Base-by-base conservation (phyloP, 1,284 basidiomycete genomes). In the Thecaphora frezii region DNA sequence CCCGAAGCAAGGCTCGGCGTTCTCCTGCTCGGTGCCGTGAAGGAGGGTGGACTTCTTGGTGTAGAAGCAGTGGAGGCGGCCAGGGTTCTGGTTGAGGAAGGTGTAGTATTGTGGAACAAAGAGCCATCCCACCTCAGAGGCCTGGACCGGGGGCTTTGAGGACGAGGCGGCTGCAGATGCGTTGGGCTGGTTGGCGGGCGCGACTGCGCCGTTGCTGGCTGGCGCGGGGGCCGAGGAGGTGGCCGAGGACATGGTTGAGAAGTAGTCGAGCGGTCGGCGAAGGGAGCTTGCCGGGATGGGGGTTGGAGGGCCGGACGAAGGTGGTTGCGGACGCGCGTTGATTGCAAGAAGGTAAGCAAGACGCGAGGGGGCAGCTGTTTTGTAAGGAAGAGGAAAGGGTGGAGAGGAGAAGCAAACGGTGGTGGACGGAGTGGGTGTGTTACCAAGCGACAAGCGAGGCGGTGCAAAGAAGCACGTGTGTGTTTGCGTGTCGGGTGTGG, bases 41-140 rank as follows among this genome's bases (percentile, higher is more conserved):
- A 94, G 69, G 54, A 76, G 61, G 51, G 94, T 97, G 48, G 93
- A 97, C 74, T 87, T 86, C 85, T 97, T 97, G 79, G 89, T 97
- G 85, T 98, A 99, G 84, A 98, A 98, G 83, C 93, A 94, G 83
- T 98, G 94, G 69, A 98, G 86, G 80, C 92, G 89, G 82, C 89
- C 85, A 66, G 94, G 94, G 66, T 94, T 88, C 83, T 97, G 93
- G 86, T 98, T 96, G 81, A 97, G 90, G 84, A 91, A 93, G 76
- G 90, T 93, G 83, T 83, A 83, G 75, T 76, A 79, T 65, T 79
- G 79, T 12, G 71, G 76, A 38, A 80, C 77, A 41, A 80, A 80
- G 23, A 77, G 71, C 77, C 77, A 79, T 40, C 75, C 78, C 16
- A 80, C 74, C 51, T 79, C 77, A 39, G 72, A 64, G n/a, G 75